Evolutionary conservation across 2,329 filamentous ascomycete genomes (phyloP), one percentile per base, ranked within the genome.

Genomic region (Rhinocladiella similis): DNA sequence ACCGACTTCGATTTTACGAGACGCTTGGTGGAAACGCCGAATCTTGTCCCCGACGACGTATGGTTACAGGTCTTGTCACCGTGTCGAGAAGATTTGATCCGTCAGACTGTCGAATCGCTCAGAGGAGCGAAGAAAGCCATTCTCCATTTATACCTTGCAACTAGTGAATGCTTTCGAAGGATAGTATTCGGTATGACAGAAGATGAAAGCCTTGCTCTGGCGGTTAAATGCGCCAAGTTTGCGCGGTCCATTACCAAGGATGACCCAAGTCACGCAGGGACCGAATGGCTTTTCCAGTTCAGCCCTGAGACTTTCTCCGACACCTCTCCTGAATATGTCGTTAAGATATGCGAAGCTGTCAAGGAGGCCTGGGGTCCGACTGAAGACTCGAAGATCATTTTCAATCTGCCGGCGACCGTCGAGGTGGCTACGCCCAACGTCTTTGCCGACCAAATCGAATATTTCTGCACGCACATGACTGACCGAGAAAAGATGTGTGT

Each of bases 1-100:
- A 96, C 89, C 68, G 94, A 97, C 77, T 97, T 92, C 78, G 90
- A 96, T 78, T 97, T 97, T 70, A 96, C 91, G 39, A 83, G 91
- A 65, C 85, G 87, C 68, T 79, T 97, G 65, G 85, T 97, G 63
- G 87, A 95, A 67, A 96, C 91, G 1, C 89, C 90, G 10, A 90
- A 89, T 39, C 82, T 85, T 13, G 84, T 92, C 7, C 91, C 92
- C 52, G 90, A 94, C 69, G 92, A 97, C 73, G 91, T 97, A 53
- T 92, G 83, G 80, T 80, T 97, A 57, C 92, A 97, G 72, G 93
- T 97, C 51, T 86, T 97, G 49, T 91, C 91, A 4, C 93, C 93
- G 5, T 97, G 92, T 72, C 87, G 93, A 63, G 86, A 90, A 70
- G 93, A 97, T 71, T 85, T 97, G 69, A 97, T 97, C 75, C 82